Conservation (phyloP, 1,284 basidiomycete species). For the Singerocomus inundabilis region DNA sequence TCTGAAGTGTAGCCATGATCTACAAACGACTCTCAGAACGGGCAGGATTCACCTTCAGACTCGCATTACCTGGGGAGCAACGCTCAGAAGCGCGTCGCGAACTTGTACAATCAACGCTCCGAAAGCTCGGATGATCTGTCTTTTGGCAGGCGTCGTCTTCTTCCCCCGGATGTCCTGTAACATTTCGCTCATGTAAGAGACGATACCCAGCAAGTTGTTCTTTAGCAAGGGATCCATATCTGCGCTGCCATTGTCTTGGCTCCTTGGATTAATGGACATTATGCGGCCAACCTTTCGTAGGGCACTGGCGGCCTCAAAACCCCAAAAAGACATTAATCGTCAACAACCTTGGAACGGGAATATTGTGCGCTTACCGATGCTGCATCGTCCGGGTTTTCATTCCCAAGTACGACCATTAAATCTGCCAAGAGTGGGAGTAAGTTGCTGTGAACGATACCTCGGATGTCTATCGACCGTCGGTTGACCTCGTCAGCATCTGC, state of each 20-base stretch:
- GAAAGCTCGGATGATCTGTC: constrained; percentile 76
- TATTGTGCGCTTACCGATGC: constrained; percentile 40
- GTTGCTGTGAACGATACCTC: constrained; percentile 60
- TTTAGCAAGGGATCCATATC: constrained; percentile 64
- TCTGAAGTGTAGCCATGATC: constrained; percentile 98
- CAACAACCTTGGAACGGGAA: background rate
- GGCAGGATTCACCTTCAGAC: constrained; percentile 3
- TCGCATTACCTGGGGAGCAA: constrained; percentile 76
- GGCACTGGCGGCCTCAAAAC: constrained; percentile 55
- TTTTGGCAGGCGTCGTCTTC: constrained; percentile 63
- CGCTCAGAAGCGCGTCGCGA: constrained; percentile 68
- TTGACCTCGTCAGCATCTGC: constrained; percentile 29
- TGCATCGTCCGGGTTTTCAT: constrained; percentile 49
- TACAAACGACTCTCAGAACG: constrained; percentile 35
- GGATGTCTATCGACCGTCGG: constrained; percentile 43
- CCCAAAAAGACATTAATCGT: background rate
- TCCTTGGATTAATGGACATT: constrained; percentile 28
- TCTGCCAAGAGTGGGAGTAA: constrained; percentile 68
- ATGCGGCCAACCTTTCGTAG: constrained; percentile 57
- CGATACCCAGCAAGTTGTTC: constrained; percentile 76
- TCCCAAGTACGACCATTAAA: constrained; percentile 75
- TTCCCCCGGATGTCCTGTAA: constrained; percentile 80
- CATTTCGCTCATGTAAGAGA: constrained; percentile 79
- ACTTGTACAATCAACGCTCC: constrained; percentile 73
- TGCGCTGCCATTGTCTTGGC: constrained; percentile 23